phyloP scores from a whole-genome alignment of 768 basidiomycete species.

The Rhizopogon sp. region DNA sequence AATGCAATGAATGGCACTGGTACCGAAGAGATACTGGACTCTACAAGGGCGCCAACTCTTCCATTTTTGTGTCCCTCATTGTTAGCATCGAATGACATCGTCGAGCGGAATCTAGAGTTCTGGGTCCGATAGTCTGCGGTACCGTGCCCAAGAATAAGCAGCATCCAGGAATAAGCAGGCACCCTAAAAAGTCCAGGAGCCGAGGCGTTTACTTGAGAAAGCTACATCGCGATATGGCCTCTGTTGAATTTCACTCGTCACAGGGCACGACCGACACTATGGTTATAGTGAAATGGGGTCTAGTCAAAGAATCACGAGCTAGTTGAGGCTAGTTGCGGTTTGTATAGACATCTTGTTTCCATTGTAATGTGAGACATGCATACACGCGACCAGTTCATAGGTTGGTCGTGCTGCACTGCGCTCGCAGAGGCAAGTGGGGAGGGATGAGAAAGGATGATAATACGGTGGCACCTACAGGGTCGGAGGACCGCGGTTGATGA shows the following conservation, averaged over 20 bases:
- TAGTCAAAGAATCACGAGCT: background rate
- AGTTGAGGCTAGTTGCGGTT: background rate
- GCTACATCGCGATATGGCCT: background rate
- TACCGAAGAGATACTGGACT: background rate
- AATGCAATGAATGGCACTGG: background rate
- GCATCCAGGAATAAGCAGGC: background rate
- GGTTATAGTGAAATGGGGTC: background rate
- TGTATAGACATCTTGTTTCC: too few relatives aligned
- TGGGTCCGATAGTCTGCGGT: constrained; percentile 6
- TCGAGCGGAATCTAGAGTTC: constrained; percentile 7
- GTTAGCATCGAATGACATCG: background rate
- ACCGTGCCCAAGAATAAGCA: constrained; percentile 11
- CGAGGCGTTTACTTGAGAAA: background rate
- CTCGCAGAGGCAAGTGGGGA: background rate
- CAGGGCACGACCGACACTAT: background rate
- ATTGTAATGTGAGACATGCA: background rate
- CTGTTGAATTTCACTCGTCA: background rate
- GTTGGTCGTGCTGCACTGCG: background rate
- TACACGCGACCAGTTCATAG: background rate
- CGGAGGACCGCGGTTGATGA: constrained; percentile 8
- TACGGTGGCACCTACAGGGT: background rate
- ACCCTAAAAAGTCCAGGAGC: constrained; percentile 1
- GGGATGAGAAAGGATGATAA: background rate
- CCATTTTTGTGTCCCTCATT: background rate
- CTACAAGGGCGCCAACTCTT: background rate